Conservation (phyloP, 2,329 filamentous ascomycete genomes). For the Hawksworthiomyces lignivorus region DNA sequence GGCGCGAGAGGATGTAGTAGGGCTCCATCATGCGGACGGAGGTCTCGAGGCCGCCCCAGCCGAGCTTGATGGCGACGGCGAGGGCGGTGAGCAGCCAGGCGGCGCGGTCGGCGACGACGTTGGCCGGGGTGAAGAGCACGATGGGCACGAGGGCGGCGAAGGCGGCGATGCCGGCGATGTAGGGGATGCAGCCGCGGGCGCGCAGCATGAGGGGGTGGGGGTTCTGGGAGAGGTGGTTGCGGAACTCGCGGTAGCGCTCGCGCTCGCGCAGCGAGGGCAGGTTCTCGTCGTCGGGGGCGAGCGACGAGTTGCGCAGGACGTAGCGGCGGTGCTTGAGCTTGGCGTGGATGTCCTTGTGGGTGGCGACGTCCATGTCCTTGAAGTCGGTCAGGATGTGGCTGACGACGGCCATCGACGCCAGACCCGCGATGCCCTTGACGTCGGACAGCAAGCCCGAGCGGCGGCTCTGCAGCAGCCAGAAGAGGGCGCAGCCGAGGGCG, state of each 20-base stretch:
- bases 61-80: constrained; percentile 59
- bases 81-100: constrained; percentile 60
- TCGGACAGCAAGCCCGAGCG: constrained; percentile 60
- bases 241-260: constrained; percentile 33
- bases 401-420: constrained; percentile 68
- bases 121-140: constrained; percentile 52
- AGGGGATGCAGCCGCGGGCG: constrained; percentile 49
- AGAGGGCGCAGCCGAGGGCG: constrained; percentile 46
- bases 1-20: constrained; percentile 60
- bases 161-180: constrained; percentile 47
- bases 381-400: constrained; percentile 69
- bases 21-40: constrained; percentile 67
- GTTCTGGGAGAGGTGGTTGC: constrained; percentile 45
- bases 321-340: constrained; percentile 61
- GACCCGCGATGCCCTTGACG: constrained; percentile 64
- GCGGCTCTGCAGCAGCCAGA: constrained; percentile 53
- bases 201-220: constrained; percentile 65
- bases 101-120: constrained; percentile 49
- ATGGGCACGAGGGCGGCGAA: constrained; percentile 53
- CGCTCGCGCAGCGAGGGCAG: constrained; percentile 31
- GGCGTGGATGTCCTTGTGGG: constrained; percentile 58
- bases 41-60: constrained; percentile 62
- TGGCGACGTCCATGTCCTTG: constrained; percentile 61
- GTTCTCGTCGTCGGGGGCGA: constrained; percentile 55
- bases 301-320: constrained; percentile 60